These are phyloP conservation scores for Pleurotus giganteus DNA, from an alignment of 768 basidiomycete genomes.

Conservation along the genomic window DNA sequence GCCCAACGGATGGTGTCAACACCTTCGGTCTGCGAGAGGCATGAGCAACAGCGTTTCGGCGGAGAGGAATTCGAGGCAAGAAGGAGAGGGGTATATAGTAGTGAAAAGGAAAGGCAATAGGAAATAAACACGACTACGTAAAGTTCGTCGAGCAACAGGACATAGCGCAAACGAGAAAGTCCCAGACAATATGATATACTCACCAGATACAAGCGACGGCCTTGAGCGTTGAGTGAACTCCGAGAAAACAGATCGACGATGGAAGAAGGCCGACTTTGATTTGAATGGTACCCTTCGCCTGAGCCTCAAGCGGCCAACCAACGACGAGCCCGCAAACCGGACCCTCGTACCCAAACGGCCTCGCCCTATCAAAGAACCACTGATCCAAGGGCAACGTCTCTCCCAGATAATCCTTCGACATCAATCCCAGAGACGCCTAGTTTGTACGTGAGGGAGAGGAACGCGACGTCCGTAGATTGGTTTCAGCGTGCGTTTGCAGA, in stretches of 20 bases:
- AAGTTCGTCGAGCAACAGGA: too few relatives aligned
- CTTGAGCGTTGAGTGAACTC: conserved; percentile 64
- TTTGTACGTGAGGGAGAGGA: conserved; percentile 68
- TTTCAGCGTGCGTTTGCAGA: too few relatives aligned
- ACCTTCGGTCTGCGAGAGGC: conserved; percentile 65
- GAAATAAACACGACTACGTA: too few relatives aligned
- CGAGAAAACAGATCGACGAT: conserved; percentile 56
- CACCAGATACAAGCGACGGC: conserved; percentile 70
- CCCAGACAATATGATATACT: conserved; percentile 35
- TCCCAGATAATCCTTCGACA: conserved; percentile 92
- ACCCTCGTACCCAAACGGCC: conserved; percentile 55
- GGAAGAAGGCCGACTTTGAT: conserved; percentile 43
- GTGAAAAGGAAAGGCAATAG: too few relatives aligned
- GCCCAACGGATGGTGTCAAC: conserved; percentile 79
- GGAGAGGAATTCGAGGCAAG: too few relatives aligned
- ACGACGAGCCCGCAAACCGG: conserved; percentile 41
- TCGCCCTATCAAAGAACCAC: conserved; percentile 58
- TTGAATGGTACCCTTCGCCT: conserved; percentile 36
- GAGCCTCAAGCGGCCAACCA: too few relatives aligned
- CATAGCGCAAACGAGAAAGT: too few relatives aligned
- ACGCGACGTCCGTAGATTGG: conserved; percentile 91
- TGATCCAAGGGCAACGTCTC: conserved; percentile 80
- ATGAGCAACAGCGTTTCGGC: background rate
- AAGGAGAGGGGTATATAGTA: too few relatives aligned
- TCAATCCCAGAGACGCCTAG: conserved; percentile 85